Evolutionary conservation across 768 basidiomycete species (phyloP).

Genomic region (Russula ochroleuca): DNA sequence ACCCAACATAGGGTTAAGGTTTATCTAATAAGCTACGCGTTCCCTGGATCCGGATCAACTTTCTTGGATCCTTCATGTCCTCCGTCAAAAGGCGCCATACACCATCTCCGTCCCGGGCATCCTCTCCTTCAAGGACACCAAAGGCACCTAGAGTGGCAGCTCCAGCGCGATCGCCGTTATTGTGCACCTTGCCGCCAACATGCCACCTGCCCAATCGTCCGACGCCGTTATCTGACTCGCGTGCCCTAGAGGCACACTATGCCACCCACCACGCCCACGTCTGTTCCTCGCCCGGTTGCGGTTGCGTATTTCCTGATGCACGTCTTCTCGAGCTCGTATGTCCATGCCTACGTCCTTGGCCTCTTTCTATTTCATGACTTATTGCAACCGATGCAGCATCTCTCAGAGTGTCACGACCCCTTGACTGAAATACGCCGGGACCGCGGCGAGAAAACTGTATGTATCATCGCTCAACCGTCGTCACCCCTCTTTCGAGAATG

Average conservation of each 20-base stretch:
- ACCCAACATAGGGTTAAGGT: neutral
- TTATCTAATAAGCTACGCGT: neutral
- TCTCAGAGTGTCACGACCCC: constrained; percentile 86
- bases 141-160: constrained; percentile 20
- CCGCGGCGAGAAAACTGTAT: constrained; percentile 80
- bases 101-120: constrained; percentile 8
- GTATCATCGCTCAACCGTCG: constrained; percentile 31
- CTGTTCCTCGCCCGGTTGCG: constrained; percentile 64
- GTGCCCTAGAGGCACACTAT: constrained; percentile 79
- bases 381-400: constrained; percentile 47
- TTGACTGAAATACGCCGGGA: constrained; percentile 71
- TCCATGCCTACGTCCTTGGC: neutral
- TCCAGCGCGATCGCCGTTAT: constrained; percentile 31
- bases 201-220: constrained; percentile 57
- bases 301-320: constrained; percentile 81
- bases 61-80: constrained; percentile 6
- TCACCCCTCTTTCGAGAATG: neutral
- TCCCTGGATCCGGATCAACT: neutral
- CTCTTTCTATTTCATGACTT: neutral
- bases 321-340: constrained; percentile 75
- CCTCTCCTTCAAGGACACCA: constrained; percentile 22
- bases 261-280: constrained; percentile 81
- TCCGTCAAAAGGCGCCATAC: constrained; percentile 22
- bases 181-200: constrained; percentile 80
- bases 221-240: constrained; percentile 58